A percentile compares a stretch with the other conserved stretches of the same genome.
phyloP scores from a whole-genome alignment of 192 early-diverging fungal species.

The Rhizophagus prolifer region DNA sequence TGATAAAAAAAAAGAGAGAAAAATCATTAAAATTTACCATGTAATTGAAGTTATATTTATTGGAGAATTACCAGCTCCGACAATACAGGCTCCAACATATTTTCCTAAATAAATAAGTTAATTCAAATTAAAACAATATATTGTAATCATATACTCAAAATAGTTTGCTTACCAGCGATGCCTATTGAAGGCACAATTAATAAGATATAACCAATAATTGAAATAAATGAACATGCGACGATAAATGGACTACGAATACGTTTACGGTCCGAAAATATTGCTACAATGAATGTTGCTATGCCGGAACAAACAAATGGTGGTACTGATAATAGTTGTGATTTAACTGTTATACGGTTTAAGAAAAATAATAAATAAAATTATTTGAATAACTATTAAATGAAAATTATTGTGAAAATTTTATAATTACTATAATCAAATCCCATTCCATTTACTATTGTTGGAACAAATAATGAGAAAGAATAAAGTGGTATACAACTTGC shows the following conservation, averaged over 20 bases:
- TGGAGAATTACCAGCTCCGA: background rate
- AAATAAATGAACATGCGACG: background rate
- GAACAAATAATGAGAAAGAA: slow-evolving; percentile 64
- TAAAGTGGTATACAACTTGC: too few relatives aligned
- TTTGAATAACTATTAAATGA: background rate
- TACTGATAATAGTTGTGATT: slow-evolving; percentile 32
- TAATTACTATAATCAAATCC: slow-evolving; percentile 47
- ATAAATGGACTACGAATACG: slow-evolving; percentile 2
- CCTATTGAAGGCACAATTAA: background rate
- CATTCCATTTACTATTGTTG: slow-evolving; percentile 69
- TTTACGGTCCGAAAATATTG: slow-evolving; percentile 1
- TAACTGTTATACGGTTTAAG: background rate
- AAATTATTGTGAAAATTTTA: too few relatives aligned
- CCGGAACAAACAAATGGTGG: slow-evolving; percentile 30
- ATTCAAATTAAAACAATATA: too few relatives aligned
- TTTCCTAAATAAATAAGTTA: background rate
- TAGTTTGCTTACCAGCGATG: background rate
- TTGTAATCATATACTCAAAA: too few relatives aligned
- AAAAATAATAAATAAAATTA: background rate
- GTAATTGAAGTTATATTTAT: slow-evolving; percentile 33
- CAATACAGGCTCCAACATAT: background rate
- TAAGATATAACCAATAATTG: background rate
- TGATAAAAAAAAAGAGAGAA: slow-evolving; percentile 39
- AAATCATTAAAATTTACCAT: slow-evolving; percentile 44
- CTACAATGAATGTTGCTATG: background rate